Evolutionary conservation across 371 early-diverging fungal genomes (phyloP), one percentile per base, ranked within the genome.

Genomic region (Mortierella sp.): DNA sequence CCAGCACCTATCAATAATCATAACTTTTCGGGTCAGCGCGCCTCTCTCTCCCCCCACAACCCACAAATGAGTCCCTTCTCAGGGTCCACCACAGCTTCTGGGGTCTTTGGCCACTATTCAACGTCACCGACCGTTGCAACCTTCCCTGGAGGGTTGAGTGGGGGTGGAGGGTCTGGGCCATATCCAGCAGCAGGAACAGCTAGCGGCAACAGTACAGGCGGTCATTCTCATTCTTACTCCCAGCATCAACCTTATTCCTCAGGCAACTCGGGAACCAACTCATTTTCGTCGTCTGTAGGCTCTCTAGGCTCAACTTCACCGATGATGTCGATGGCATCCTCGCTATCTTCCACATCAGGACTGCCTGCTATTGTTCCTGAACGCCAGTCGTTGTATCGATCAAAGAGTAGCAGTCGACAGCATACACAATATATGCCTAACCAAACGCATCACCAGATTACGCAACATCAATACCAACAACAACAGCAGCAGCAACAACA

Each of bases 361-460:
- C 43, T 79, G 26, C 80, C 80, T 1, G 71, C 80, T 20, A 79
- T 79, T 45, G 80, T 79, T 0, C 80, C 80, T 20, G 80, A 79
- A 35, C 80, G 80, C 0, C 75, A 79, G 35, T 74, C 80, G 26
- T 37, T 79, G 37, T 75, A 79, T 64, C 64, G 80, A 40, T 79
- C 80, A 28, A 79, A 79, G 69, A 79, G 80, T 37, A 79, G 75
- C 58, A 58, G 80, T 49, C 71, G 80, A 54, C 71, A 74, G 49
- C 54, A 73, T 58, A 22, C 66, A 12, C 74, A 70, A 16, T 78
- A 74, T 49, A 26, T 66, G 51, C 45, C 68, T 14, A 57, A 65
- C 45, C 78, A 72, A 4, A 26, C 67, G 0, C 68, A 71, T 22
- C 67, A 64, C 12, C 77, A 63, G 37, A 37, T 30, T 22, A 16